A percentile compares a stretch with the other conserved stretches of the same genome.
These are phyloP conservation scores for Fusarium foetens DNA, from an alignment of 2,329 filamentous ascomycete genomes.

Conservation along the genomic window DNA sequence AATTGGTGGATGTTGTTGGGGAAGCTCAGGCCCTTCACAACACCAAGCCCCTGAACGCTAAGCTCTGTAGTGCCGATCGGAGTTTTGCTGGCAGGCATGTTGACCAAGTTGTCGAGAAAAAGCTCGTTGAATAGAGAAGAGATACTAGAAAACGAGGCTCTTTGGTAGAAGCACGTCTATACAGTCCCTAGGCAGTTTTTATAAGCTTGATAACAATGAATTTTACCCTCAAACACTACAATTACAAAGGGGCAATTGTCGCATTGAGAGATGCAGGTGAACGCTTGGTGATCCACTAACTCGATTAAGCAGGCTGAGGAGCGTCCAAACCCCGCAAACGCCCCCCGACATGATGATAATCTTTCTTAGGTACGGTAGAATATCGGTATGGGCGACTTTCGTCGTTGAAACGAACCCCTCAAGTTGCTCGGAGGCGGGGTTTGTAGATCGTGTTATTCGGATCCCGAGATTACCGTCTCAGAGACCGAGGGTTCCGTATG, in stretches of 20 bases:
- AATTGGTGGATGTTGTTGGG: conserved; percentile 15
- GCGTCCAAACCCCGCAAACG: background rate
- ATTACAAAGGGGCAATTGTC: background rate
- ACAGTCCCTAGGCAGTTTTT: background rate
- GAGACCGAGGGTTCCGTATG: background rate
- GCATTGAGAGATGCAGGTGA: background rate
- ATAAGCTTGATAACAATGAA: background rate
- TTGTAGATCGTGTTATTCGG: background rate
- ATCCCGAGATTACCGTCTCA: background rate
- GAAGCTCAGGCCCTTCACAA: conserved; percentile 12
- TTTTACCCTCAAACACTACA: fast-evolving
- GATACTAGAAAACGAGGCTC: fast-evolving
- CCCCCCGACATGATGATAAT: too few species aligned
- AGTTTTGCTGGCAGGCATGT: background rate
- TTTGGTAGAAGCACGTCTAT: too few species aligned
- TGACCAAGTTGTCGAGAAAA: background rate
- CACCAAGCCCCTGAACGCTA: background rate
- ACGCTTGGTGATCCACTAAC: background rate
- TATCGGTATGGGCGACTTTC: too few species aligned
- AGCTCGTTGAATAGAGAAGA: background rate
- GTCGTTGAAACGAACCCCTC: background rate
- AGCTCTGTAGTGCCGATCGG: background rate
- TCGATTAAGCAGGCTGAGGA: background rate
- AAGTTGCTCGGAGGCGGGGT: background rate
- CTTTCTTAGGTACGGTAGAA: background rate